phyloP scores from a whole-genome alignment of 2,329 filamentous ascomycete genomes.

The Colletotrichum euphorbiae region DNA sequence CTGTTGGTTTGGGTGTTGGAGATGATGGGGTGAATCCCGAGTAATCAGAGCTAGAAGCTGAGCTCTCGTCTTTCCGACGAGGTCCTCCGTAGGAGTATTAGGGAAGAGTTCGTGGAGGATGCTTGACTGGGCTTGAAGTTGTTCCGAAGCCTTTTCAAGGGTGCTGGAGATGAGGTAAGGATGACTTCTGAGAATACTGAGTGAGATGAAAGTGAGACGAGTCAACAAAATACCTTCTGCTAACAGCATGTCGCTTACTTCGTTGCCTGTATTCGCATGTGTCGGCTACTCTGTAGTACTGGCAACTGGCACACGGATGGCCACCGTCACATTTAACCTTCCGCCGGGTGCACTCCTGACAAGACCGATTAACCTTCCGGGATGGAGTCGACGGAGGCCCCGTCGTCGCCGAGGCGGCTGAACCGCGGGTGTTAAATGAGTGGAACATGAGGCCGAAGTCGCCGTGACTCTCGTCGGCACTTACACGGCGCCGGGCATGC shows the following conservation, averaged over 20 bases:
- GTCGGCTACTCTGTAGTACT: conserved; percentile 45
- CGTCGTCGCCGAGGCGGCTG: neutral
- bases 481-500: conserved; percentile 15
- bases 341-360: conserved; percentile 45
- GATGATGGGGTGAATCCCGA: conserved; percentile 7
- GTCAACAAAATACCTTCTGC: conserved; percentile 43
- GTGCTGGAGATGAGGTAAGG: conserved; percentile 38
- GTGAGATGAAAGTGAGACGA: neutral
- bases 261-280: conserved; percentile 47
- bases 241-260: conserved; percentile 47
- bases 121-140: conserved; percentile 42
- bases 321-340: conserved; percentile 57
- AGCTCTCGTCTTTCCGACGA: conserved; percentile 41
- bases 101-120: conserved; percentile 44
- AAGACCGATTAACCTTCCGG: conserved; percentile 44
- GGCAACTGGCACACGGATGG: conserved; percentile 52
- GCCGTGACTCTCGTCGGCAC: conserved; percentile 8
- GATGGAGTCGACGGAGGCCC: neutral
- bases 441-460: conserved; percentile 30
- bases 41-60: conserved; percentile 42
- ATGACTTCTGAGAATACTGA: neutral
- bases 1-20: neutral
- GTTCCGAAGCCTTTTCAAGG: conserved; percentile 44
- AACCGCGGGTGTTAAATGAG: conserved; percentile 31
- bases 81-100: conserved; percentile 31